These are phyloP conservation scores for Chrysopogon serrulatus DNA, from an alignment of 176 grass and related monocot species.

Conservation along the genomic window DNA sequence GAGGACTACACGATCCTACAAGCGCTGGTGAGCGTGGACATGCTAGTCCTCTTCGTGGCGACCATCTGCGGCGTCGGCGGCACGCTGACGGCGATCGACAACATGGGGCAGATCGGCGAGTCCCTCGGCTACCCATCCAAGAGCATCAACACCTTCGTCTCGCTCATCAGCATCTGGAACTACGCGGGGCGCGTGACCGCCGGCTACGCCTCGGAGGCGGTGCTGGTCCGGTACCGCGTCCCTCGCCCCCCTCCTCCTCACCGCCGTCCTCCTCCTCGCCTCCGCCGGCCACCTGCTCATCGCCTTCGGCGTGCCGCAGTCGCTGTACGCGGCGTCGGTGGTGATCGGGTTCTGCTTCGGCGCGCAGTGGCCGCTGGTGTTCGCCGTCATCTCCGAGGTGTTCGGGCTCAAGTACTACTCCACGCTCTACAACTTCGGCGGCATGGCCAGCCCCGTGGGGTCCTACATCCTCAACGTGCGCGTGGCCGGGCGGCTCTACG, in stretches of 20 bases:
- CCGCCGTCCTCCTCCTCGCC: conserved; percentile 45
- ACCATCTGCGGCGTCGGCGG: conserved; percentile 71
- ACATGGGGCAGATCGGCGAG: conserved; percentile 88
- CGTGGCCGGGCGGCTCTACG: conserved; percentile 63
- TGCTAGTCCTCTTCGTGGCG: conserved; percentile 61
- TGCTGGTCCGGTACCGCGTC: conserved; percentile 32
- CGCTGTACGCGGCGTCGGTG: conserved; percentile 63
- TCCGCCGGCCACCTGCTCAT: conserved; percentile 67
- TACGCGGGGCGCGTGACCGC: conserved; percentile 77
- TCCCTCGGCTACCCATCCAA: conserved; percentile 48
- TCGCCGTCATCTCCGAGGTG: conserved; percentile 73
- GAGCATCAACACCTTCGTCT: conserved; percentile 70
- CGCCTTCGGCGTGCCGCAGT: conserved; percentile 42
- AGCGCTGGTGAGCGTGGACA: conserved; percentile 62
- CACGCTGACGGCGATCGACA: conserved; percentile 79
- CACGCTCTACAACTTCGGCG: conserved; percentile 83
- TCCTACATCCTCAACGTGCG: conserved; percentile 63
- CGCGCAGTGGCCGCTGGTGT: conserved; percentile 77
- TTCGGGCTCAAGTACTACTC: conserved; percentile 94
- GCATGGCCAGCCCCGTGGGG: conserved; percentile 60
- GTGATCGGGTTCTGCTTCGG: conserved; percentile 86
- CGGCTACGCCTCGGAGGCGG: conserved; percentile 60
- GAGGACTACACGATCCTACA: conserved; percentile 76
- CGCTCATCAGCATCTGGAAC: conserved; percentile 92
- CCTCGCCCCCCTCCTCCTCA: conserved; percentile 66